These are phyloP conservation scores for Syzygium oleosum DNA, from an alignment of 345 rosid species.

Conservation along the genomic window DNA sequence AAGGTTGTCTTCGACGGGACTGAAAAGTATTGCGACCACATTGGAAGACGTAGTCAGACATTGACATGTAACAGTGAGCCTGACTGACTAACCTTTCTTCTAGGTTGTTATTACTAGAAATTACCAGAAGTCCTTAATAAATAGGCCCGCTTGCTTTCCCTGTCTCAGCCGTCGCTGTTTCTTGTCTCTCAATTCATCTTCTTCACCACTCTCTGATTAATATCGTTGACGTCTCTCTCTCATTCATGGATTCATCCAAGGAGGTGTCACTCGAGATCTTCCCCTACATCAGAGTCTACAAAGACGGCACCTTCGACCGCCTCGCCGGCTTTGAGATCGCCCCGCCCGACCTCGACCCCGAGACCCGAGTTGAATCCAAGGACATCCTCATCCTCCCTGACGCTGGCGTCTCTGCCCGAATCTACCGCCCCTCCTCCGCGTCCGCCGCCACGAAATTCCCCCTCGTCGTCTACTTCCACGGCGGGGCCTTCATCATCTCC, in stretches of 20 bases:
- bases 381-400: slow-evolving; percentile 45
- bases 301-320: slow-evolving; percentile 55
- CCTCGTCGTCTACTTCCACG: slow-evolving; percentile 65
- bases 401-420: slow-evolving; percentile 45
- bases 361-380: slow-evolving; percentile 48
- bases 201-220: background rate
- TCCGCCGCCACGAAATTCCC: slow-evolving; percentile 34
- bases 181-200: background rate
- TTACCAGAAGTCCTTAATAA: background rate
- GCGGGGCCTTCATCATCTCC: slow-evolving; percentile 68
- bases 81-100: background rate
- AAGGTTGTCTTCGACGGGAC: background rate
- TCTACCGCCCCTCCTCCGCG: slow-evolving; percentile 40
- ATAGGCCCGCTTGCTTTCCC: background rate
- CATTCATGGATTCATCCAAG: slow-evolving; percentile 26
- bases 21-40: too few species aligned
- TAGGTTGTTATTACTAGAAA: background rate
- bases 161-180: background rate
- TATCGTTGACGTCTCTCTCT: background rate
- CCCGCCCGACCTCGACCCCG: slow-evolving; percentile 49
- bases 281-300: slow-evolving; percentile 51
- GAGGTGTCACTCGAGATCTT: slow-evolving; percentile 36
- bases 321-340: slow-evolving; percentile 38
- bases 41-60: background rate
- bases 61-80: background rate